Evolutionary conservation across 129 eudicot species (phyloP).

Genomic region (sunflower (Helianthus annuus)): DNA sequence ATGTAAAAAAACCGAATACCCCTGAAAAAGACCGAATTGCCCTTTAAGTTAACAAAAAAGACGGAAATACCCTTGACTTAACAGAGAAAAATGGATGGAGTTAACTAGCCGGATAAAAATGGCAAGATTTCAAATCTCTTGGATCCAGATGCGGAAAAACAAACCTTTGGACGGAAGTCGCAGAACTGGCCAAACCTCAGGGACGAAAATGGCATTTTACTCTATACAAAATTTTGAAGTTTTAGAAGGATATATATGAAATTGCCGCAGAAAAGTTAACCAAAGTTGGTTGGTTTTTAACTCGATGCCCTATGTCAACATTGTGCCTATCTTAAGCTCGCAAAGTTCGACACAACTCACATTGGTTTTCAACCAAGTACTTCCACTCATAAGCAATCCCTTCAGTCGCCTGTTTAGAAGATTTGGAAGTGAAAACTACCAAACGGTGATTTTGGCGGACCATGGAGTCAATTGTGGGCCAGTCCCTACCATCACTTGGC

Average conservation of each 20-base stretch:
- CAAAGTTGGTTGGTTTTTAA: neutral
- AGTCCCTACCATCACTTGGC: conserved; percentile 85
- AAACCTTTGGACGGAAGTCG: too few species aligned
- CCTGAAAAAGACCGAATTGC: too few species aligned
- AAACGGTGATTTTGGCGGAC: conserved; percentile 66
- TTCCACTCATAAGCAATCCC: conserved; percentile 95
- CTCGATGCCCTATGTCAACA: neutral
- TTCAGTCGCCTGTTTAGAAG: conserved; percentile 74
- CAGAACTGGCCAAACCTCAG: too few species aligned
- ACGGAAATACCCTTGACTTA: too few species aligned
- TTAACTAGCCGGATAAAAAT: too few species aligned
- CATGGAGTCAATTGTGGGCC: conserved; percentile 96
- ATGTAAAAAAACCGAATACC: too few species aligned
- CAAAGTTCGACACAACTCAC: conserved; percentile 44
- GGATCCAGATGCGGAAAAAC: too few species aligned
- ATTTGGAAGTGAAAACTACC: conserved; percentile 86
- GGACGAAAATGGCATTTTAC: too few species aligned
- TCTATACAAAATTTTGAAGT: neutral
- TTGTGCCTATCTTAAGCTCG: neutral
- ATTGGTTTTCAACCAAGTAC: conserved; percentile 85
- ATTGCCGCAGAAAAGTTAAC: neutral
- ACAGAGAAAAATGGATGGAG: too few species aligned
- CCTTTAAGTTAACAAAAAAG: too few species aligned
- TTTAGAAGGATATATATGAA: neutral
- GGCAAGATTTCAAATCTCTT: too few species aligned